A percentile compares a stretch with the other conserved stretches of the same genome.
Evolutionary conservation across 2,329 filamentous ascomycete genomes (phyloP).

Genomic region (Mariannaea sp.): DNA sequence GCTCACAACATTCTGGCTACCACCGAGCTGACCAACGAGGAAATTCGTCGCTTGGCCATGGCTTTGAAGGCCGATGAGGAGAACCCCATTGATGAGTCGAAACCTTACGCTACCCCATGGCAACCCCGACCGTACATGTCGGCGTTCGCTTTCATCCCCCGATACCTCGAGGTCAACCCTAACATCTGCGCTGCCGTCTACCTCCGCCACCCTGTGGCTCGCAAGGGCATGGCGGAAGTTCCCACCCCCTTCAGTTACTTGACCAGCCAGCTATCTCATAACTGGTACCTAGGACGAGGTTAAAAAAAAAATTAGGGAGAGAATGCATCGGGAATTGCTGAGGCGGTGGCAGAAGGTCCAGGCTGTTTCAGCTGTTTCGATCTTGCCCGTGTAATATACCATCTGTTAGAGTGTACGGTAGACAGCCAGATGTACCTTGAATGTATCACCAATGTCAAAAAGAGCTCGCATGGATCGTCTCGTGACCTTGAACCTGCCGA

Average conservation of each 20-base stretch:
- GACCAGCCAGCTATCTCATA: conserved; percentile 81
- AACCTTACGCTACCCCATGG: conserved; percentile 94
- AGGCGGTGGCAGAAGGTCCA: conserved; percentile 25
- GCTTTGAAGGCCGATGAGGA: conserved; percentile 68
- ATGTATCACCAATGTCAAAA: conserved; percentile 39
- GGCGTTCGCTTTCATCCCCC: conserved; percentile 91
- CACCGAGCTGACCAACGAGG: conserved; percentile 49
- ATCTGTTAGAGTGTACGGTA: conserved; percentile 40
- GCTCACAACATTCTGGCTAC: conserved; percentile 42
- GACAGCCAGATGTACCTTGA: conserved; percentile 37
- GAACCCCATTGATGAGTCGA: conserved; percentile 75
- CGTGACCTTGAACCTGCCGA: background rate
- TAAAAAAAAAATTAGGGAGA: conserved; percentile 52
- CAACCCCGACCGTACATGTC: conserved; percentile 83
- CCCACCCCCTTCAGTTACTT: conserved; percentile 78
- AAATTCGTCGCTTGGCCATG: conserved; percentile 57
- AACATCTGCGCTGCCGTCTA: conserved; percentile 96
- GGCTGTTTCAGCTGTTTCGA: conserved; percentile 27
- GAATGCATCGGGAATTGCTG: conserved; percentile 9
- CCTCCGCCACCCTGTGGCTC: conserved; percentile 87
- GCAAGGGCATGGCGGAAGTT: conserved; percentile 78
- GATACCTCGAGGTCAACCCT: conserved; percentile 97
- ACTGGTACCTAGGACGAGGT: conserved; percentile 88
- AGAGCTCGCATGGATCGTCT: conserved; percentile 21
- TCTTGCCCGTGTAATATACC: conserved; percentile 40